Conservation (phyloP, 768 basidiomycete species). For the Lactarius hatsudake region DNA sequence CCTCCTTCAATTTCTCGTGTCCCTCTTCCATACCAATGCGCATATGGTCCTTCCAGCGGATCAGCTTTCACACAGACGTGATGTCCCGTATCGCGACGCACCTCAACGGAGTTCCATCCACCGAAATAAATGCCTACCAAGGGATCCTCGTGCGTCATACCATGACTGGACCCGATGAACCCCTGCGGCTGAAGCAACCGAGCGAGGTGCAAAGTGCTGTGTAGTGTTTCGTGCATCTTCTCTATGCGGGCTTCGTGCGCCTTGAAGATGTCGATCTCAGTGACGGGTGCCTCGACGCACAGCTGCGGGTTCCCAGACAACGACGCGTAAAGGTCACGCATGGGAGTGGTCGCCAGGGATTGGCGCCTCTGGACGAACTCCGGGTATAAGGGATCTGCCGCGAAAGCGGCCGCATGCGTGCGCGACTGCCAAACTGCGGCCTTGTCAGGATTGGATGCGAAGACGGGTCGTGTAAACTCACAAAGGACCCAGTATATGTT, state of each 20-base stretch:
- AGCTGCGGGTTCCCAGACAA: neutral
- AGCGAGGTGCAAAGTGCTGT: neutral
- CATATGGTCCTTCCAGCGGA: neutral
- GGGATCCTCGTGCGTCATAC: neutral
- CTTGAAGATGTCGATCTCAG: conserved; percentile 5
- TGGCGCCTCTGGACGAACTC: neutral
- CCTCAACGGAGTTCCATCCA: conserved; percentile 15
- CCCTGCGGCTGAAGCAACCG: conserved; percentile 3
- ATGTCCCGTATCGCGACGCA: neutral
- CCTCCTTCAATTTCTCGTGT: neutral
- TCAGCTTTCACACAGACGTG: neutral
- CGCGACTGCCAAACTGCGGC: conserved; percentile 14
- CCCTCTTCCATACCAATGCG: neutral
- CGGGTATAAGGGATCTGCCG: conserved; percentile 7
- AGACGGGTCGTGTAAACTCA: neutral
- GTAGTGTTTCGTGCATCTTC: neutral
- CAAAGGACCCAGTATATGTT: conserved; percentile 16
- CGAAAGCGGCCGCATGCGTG: conserved; percentile 1
- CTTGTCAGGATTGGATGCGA: neutral
- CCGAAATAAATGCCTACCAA: neutral
- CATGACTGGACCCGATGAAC: neutral
- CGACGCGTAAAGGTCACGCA: neutral
- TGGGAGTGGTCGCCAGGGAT: neutral
- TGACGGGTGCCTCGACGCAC: neutral
- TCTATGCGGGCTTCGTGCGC: neutral